A percentile compares a stretch with the other conserved stretches of the same genome.
These are phyloP conservation scores for Ceratocystis albifundus DNA, from an alignment of 2,329 filamentous ascomycete species.

Conservation along the genomic window DNA sequence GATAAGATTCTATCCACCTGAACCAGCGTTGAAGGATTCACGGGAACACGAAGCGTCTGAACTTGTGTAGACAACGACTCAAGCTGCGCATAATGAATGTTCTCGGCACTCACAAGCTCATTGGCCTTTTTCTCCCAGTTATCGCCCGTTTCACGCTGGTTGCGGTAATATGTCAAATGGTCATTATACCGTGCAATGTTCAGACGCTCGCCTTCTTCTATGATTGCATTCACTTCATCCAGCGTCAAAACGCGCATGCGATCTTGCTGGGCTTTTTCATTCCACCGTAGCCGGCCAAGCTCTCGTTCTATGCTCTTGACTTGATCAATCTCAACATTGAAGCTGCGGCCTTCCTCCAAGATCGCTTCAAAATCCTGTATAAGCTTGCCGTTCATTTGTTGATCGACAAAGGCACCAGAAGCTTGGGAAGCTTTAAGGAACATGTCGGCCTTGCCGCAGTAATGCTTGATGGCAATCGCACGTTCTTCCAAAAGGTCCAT, in stretches of 20 bases:
- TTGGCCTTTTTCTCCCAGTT: conserved; percentile 88
- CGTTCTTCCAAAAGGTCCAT: conserved; percentile 77
- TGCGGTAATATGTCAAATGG: conserved; percentile 61
- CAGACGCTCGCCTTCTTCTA: conserved; percentile 64
- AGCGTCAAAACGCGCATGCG: conserved; percentile 58
- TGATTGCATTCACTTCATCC: conserved; percentile 65
- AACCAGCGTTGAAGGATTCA: conserved; percentile 66
- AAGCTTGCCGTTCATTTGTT: conserved; percentile 46
- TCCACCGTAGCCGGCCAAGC: conserved; percentile 80
- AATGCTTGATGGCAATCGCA: conserved; percentile 70
- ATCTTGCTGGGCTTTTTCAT: conserved; percentile 58
- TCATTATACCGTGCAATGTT: conserved; percentile 71
- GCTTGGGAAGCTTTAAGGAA: conserved; percentile 45
- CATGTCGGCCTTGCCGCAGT: conserved; percentile 62
- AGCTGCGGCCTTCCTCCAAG: conserved; percentile 76
- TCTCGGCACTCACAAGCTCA: conserved; percentile 83
- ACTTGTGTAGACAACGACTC: conserved; percentile 84
- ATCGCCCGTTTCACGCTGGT: conserved; percentile 64
- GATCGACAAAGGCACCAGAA: conserved; percentile 12
- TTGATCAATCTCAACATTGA: conserved; percentile 85
- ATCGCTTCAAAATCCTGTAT: conserved; percentile 75
- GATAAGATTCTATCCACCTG: conserved; percentile 84
- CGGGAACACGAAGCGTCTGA: conserved; percentile 55
- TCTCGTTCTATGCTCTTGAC: conserved; percentile 70
- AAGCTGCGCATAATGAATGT: conserved; percentile 86